phyloP scores from a whole-genome alignment of 192 early-diverging fungal genomes.

The Coemansia sp. region DNA sequence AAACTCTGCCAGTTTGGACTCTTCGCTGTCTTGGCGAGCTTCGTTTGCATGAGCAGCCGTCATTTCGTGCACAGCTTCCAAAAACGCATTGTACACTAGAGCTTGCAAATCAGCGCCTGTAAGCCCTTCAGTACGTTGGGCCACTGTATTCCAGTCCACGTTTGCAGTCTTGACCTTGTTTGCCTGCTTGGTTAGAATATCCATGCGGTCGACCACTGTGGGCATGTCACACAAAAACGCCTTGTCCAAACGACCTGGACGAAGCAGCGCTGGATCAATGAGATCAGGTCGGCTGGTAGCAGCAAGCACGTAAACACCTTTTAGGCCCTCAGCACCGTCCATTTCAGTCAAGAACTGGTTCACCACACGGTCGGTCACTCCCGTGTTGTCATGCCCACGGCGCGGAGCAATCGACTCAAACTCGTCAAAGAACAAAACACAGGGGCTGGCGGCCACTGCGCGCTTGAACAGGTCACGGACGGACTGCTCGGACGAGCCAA shows the following conservation, averaged over 20 bases:
- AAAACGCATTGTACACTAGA: slow-evolving; percentile 86
- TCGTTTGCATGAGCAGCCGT: background rate
- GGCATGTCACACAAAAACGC: slow-evolving; percentile 88
- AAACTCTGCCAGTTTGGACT: slow-evolving; percentile 16
- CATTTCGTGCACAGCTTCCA: slow-evolving; percentile 81
- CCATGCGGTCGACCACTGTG: slow-evolving; percentile 63
- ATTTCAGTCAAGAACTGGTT: slow-evolving; percentile 98
- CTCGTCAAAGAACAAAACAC: slow-evolving; percentile 97
- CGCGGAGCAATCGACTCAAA: slow-evolving; percentile 96
- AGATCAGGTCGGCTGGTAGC: slow-evolving; percentile 85
- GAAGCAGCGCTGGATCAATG: slow-evolving; percentile 78
- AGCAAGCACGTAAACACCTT: slow-evolving; percentile 95
- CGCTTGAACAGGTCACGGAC: slow-evolving; percentile 94
- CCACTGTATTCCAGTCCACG: slow-evolving; percentile 66
- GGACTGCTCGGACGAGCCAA: slow-evolving; percentile 93
- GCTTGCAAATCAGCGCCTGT: slow-evolving; percentile 96
- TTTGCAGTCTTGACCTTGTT: slow-evolving; percentile 62
- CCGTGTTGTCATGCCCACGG: slow-evolving; percentile 96
- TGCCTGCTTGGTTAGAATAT: slow-evolving; percentile 78
- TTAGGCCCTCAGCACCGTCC: slow-evolving; percentile 96
- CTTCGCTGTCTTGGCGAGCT: background rate
- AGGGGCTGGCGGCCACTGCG: slow-evolving; percentile 90
- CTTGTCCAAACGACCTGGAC: slow-evolving; percentile 83
- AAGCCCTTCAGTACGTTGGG: slow-evolving; percentile 69
- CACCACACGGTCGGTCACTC: slow-evolving; percentile 97